Base-by-base conservation (phyloP, 2,329 filamentous ascomycete species). In the Cercospora beticola region DNA sequence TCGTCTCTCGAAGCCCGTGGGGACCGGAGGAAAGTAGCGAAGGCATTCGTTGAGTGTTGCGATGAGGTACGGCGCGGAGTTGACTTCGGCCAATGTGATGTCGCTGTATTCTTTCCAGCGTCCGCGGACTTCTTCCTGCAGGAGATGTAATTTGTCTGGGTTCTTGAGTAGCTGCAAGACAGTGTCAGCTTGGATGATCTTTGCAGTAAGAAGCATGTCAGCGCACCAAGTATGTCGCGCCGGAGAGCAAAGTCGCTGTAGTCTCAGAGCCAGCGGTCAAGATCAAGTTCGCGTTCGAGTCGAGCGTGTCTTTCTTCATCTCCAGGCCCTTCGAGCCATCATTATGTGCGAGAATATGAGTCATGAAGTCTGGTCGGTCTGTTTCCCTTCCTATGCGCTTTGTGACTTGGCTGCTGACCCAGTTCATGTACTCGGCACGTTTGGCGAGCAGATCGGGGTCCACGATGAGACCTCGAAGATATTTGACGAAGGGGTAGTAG, bases 191-290 rank as follows among this genome's bases (percentile, higher is more conserved):
- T 31, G 36, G 12, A 30, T 7, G 12, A 28, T 16, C 31, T 46
- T 49, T 9, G n/a, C 18, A 9, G 18, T 33, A 9, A 10, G n/a
- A 30, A 31, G 23, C 21, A 10, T 54, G 18, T 54, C 10, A 12
- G n/a, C 61, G 16, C 21, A 64, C 62, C 4, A 82, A 74, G 68
- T 79, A 86, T 9, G 77, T 76, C 14, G 69, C 78, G 72, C 71
- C 82, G 74, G 69, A 79, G 16, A 86, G 76, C 2, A 83, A 75
- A 0, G 83, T 85, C 0, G 84, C 82, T 0, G 84, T 85, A 5
- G 85, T 87, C 72, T 86, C 85, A 3, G 82, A 83, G 4, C 85
- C 84, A 5, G 83, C 84, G 14, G 83, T 75, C 31, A 86, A 74
- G 28, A 71, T 66, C 9, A 9, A 89, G 88, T 71, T 88, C 85